Evolutionary conservation across 2,329 filamentous ascomycete species (phyloP).

Genomic region (Nannizzia gypsea): DNA sequence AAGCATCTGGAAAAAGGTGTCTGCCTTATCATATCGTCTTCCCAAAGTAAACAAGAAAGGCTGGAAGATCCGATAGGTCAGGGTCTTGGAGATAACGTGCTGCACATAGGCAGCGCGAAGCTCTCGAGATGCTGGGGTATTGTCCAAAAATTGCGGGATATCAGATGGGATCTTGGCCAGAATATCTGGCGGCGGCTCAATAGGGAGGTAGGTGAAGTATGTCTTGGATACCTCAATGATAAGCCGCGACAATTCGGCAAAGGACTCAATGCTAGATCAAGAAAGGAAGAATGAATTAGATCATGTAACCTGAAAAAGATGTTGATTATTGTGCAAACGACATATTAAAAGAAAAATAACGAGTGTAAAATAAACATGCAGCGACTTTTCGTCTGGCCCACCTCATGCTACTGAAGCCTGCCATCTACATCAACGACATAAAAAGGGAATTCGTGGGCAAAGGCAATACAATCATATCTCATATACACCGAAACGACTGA

Average conservation of each 20-base stretch:
- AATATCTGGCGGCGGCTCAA: constrained; percentile 40
- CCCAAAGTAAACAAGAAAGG: constrained; percentile 48
- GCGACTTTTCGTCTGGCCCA: constrained; percentile 11
- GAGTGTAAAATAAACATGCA: constrained; percentile 11
- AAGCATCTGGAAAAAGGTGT: constrained; percentile 43
- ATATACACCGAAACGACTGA: constrained; percentile 27
- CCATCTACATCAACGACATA: constrained; percentile 5
- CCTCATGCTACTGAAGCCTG: constrained; percentile 2
- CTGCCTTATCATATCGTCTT: constrained; percentile 44
- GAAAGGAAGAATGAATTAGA: constrained; percentile 14
- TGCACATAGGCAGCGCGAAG: constrained; percentile 44
- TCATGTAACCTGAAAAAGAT: constrained; percentile 14
- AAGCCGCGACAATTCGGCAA: constrained; percentile 40
- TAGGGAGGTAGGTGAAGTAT: constrained; percentile 42
- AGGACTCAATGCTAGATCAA: constrained; percentile 40
- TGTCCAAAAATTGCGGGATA: constrained; percentile 44
- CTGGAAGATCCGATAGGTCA: constrained; percentile 46
- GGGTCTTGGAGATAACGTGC: constrained; percentile 45
- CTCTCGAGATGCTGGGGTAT: constrained; percentile 41
- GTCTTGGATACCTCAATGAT: constrained; percentile 42
- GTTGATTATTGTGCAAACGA: constrained; percentile 13
- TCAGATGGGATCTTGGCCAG: constrained; percentile 41
- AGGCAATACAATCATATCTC: background rate
- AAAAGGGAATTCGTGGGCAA: constrained; percentile 1
- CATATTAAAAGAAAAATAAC: constrained; percentile 3